phyloP scores from a whole-genome alignment of 257 asterid species.

The Solanum chilense region DNA sequence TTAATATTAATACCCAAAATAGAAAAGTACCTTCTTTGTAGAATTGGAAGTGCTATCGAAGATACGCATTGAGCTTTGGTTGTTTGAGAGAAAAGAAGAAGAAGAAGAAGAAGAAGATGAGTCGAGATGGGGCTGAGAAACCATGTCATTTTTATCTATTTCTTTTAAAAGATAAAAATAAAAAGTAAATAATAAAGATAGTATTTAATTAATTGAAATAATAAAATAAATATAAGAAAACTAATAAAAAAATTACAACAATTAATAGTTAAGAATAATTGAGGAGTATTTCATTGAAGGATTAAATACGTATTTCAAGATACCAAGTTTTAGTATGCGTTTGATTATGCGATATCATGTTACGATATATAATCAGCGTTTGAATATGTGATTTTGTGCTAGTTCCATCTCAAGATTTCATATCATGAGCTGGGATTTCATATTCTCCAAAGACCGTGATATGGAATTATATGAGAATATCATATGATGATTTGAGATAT shows the following conservation, averaged over 20 bases:
- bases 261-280: no score
- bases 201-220: not conserved
- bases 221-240: no score
- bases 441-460: no score
- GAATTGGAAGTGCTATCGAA: slow-evolving; percentile 11
- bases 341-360: no score
- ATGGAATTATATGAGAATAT: no score
- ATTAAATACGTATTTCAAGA: not conserved
- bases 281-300: not conserved
- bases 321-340: not conserved
- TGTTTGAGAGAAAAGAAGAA: not conserved
- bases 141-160: not conserved
- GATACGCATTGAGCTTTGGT: not conserved
- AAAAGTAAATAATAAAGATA: not conserved
- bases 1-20: not conserved
- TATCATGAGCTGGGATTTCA: no score
- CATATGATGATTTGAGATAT: no score
- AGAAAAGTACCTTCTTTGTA: slow-evolving; percentile 41
- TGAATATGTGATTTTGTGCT: no score
- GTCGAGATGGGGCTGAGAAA: not conserved
- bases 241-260: no score
- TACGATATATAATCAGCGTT: no score
- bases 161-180: not conserved
- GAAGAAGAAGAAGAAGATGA: not conserved
- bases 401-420: no score